phyloP scores from a whole-genome alignment of 176 grass and related monocot genomes.

The Rhynchospora tenuis region DNA sequence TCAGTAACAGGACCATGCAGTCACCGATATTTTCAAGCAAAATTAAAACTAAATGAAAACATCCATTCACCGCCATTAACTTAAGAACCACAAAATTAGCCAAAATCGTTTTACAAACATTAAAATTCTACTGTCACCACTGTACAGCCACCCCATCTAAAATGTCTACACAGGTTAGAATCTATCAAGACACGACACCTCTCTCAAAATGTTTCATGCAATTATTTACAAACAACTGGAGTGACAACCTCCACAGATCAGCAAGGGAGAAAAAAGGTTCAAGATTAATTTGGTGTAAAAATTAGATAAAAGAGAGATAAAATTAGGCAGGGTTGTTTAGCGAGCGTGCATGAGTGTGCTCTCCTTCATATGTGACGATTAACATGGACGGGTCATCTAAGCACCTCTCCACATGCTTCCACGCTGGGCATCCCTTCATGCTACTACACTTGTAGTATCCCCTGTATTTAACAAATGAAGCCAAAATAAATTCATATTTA shows the following conservation, averaged over 20 bases:
- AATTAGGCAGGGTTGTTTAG: constrained; percentile 24
- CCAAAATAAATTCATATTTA: neutral
- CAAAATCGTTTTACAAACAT: constrained; percentile 20
- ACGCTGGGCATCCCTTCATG: constrained; percentile 74
- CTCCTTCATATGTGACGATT: constrained; percentile 91
- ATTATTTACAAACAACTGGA: constrained; percentile 18
- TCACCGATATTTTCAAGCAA: neutral
- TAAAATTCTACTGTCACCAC: constrained; percentile 3
- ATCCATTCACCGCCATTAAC: constrained; percentile 3
- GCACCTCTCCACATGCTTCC: constrained; percentile 90
- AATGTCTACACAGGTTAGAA: constrained; percentile 8
- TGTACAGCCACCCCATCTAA: constrained; percentile 6
- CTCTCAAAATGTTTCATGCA: constrained; percentile 16
- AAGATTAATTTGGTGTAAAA: constrained; percentile 1
- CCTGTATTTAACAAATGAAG: constrained; percentile 31
- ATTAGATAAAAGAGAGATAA: constrained; percentile 20
- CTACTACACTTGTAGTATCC: constrained; percentile 97
- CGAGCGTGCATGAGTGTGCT: constrained; percentile 63
- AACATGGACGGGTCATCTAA: constrained; percentile 79
- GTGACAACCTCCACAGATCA: neutral
- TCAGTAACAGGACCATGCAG: neutral
- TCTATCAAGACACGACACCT: constrained; percentile 16
- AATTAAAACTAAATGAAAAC: neutral
- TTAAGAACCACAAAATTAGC: neutral
- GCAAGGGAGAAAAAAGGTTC: neutral